phyloP scores from a whole-genome alignment of 2,329 filamentous ascomycete species.

The Penicillium paneum region DNA sequence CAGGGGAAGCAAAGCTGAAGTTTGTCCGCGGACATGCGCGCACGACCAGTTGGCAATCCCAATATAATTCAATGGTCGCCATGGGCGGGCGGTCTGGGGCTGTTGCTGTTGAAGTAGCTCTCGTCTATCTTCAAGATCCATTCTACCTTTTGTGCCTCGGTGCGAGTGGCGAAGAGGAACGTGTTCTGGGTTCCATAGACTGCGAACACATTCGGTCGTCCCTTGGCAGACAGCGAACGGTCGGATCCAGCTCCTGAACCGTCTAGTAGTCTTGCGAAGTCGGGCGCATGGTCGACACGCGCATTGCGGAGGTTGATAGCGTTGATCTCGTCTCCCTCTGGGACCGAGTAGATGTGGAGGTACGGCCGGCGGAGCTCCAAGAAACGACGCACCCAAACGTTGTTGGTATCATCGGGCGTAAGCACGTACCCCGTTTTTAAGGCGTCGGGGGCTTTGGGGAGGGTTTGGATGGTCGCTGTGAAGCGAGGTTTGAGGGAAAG shows the following conservation, averaged over 20 bases:
- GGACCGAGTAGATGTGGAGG: conserved; percentile 80
- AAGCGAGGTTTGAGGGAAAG: conserved; percentile 59
- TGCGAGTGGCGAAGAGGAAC: conserved; percentile 87
- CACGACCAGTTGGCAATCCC: background rate
- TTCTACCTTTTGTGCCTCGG: conserved; percentile 88
- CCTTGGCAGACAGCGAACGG: conserved; percentile 38
- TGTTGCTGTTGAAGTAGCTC: conserved; percentile 56
- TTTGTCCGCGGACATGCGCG: background rate
- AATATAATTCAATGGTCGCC: conserved; percentile 10
- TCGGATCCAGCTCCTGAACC: conserved; percentile 40
- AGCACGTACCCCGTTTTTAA: conserved; percentile 87
- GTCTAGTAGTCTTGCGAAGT: conserved; percentile 74
- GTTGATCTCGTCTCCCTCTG: conserved; percentile 84
- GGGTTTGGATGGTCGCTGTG: conserved; percentile 70
- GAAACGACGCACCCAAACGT: conserved; percentile 86
- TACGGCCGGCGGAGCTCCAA: conserved; percentile 90
- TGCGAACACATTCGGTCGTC: conserved; percentile 76
- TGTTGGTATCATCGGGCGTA: conserved; percentile 71
- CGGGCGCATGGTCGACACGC: conserved; percentile 86
- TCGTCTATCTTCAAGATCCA: conserved; percentile 97
- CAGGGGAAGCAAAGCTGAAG: conserved; percentile 7
- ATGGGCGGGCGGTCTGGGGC: conserved; percentile 25
- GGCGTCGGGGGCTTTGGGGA: conserved; percentile 75
- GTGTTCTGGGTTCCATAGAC: conserved; percentile 93
- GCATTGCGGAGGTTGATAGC: conserved; percentile 86